Evolutionary conservation across 768 basidiomycete species (phyloP).

Genomic region (Trametes maxima): DNA sequence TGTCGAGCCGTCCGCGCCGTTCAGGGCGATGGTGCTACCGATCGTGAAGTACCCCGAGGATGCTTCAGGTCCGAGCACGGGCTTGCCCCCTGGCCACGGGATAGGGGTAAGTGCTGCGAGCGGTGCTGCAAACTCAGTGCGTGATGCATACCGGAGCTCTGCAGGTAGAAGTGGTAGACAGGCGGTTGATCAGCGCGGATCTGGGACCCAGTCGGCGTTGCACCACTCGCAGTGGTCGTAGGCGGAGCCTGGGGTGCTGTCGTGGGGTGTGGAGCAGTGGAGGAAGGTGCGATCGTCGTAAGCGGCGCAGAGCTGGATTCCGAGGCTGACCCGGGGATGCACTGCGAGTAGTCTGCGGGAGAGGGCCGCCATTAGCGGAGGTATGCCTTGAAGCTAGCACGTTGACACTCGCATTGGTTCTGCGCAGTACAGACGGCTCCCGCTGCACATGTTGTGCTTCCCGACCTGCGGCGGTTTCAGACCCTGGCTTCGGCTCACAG

Average conservation of each 20-base stretch:
- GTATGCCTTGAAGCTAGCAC: slow-evolving; percentile 1
- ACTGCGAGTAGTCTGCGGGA: slow-evolving; percentile 54
- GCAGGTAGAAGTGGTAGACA: slow-evolving; percentile 60
- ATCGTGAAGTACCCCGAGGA: slow-evolving; percentile 55
- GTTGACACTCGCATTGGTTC: slow-evolving; percentile 26
- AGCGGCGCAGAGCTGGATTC: slow-evolving; percentile 17
- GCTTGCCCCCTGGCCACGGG: slow-evolving; percentile 42
- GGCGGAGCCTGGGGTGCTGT: slow-evolving; percentile 36
- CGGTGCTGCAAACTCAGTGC: background rate
- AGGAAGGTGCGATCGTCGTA: slow-evolving; percentile 31
- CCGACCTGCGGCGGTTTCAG: slow-evolving; percentile 24
- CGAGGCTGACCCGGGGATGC: slow-evolving; percentile 42
- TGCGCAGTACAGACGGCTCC: slow-evolving; percentile 28
- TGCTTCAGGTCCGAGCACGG: slow-evolving; percentile 54
- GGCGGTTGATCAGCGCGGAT: slow-evolving; percentile 56
- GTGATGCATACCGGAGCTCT: slow-evolving; percentile 42
- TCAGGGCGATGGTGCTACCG: slow-evolving; percentile 48
- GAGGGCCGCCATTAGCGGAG: slow-evolving; percentile 10
- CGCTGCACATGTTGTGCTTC: slow-evolving; percentile 28
- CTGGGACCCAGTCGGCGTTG: slow-evolving; percentile 43
- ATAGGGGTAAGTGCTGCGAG: slow-evolving; percentile 6
- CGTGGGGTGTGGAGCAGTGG: slow-evolving; percentile 34
- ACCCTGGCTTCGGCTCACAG: background rate
- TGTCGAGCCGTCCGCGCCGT: slow-evolving; percentile 42
- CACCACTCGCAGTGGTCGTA: slow-evolving; percentile 28